These are phyloP conservation scores for Diaporthe sp. DNA, from an alignment of 2,329 filamentous ascomycete species.

Conservation along the genomic window DNA sequence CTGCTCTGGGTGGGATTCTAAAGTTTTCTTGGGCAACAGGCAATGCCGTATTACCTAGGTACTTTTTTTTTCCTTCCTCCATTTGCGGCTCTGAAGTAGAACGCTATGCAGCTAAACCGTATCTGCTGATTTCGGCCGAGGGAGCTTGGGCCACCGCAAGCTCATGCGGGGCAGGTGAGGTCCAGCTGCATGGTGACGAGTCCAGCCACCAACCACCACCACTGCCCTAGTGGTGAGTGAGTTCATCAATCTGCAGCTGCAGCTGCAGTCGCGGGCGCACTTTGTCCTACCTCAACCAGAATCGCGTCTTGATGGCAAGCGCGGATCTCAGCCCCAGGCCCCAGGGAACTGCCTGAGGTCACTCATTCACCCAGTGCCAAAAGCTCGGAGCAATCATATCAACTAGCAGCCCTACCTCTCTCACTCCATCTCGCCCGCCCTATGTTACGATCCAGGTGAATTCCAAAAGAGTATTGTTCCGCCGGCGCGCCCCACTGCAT, in stretches of 20 bases:
- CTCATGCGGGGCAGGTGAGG: conserved; percentile 26
- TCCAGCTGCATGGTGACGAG: conserved; percentile 9
- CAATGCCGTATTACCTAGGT: background rate
- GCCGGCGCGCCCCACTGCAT: conserved; percentile 8
- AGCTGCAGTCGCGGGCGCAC: background rate
- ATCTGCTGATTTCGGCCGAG: conserved; percentile 26
- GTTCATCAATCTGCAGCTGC: conserved; percentile 14
- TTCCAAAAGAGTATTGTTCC: background rate
- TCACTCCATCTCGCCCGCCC: background rate
- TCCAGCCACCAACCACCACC: conserved; percentile 21
- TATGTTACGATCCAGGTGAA: conserved; percentile 8
- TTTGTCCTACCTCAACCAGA: conserved; percentile 24
- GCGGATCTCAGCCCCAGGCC: conserved; percentile 18
- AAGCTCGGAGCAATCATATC: background rate
- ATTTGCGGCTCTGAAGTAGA: background rate
- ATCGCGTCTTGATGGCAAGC: conserved; percentile 32
- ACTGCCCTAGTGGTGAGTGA: conserved; percentile 9
- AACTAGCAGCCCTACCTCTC: background rate
- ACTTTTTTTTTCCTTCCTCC: background rate
- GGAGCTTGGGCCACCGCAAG: conserved; percentile 29
- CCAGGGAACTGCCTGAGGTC: background rate
- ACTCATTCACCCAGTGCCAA: background rate
- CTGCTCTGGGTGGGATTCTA: background rate
- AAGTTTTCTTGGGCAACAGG: background rate
- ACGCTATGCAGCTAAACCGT: background rate